Base-by-base conservation (phyloP, 495 filamentous ascomycete species). In the Lasiosphaeria miniovina region DNA sequence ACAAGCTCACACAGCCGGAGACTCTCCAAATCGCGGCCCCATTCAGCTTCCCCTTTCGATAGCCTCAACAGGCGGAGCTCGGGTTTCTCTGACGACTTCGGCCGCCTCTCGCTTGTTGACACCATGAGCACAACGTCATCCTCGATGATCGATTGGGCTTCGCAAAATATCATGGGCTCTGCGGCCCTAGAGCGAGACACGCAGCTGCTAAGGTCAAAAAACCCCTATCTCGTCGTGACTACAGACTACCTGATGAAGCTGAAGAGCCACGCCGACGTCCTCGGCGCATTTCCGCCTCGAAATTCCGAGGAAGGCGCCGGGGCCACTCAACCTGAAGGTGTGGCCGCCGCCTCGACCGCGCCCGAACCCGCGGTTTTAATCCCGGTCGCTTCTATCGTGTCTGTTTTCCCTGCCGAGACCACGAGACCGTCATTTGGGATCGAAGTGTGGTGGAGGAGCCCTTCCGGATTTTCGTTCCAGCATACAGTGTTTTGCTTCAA, bases 151-250 rank as follows among this genome's bases (percentile, higher is more conserved):
- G 68, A 72, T 48, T 74, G 71, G 71, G 50, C 49, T 35, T 58
- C 63, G 31, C 83, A 89, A 58, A 65, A 58, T 34, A 65, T 74
- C 36, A 64, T 72, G 46, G 70, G 69, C 15, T 83, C 88, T 71
- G 90, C 90, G 3, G 86, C 91, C 62, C 82, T 95, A 32, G 90
- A 96, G 72, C 87, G 88, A 2, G 90, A 89, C 38, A 84, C 86
- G 34, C 85, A 88, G 48, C 82, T 96, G 73, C 85, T 96, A 71
- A 83, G 90, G 70, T 88, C 90, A 70, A 93, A 90, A 75, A 89
- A 85, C 66, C 91, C 95, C 61, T 97, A 91, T 63, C 76, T 97
- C 36, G 94, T 96, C n/a, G 80, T 97, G 40, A 97, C 93, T 9
- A 86, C 93, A 50, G 84, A 85, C 32, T 88, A 96, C 71, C 70